Conservation (phyloP, 169 alveolate genomes). For the Ichthyophthirius multifiliis region DNA sequence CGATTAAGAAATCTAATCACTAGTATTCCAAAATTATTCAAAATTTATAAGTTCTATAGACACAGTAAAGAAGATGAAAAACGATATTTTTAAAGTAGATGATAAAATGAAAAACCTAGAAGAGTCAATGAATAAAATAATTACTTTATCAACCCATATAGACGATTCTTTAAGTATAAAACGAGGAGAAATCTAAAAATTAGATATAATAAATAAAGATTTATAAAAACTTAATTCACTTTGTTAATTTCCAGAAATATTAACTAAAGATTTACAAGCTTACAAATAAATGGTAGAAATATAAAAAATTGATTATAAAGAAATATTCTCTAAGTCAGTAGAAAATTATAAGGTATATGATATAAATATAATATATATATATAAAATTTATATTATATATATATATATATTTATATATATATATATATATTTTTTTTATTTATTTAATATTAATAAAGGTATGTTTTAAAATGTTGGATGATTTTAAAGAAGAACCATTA, state of each 20-base stretch:
- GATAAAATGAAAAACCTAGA: constrained; percentile 37
- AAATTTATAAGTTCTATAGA: constrained; percentile 88
- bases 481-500: constrained; percentile 26
- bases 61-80: constrained; percentile 70
- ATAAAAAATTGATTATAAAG: constrained; percentile 3
- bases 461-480: constrained; percentile 19
- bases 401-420: no score
- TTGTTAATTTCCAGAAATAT: constrained; percentile 49
- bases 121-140: constrained; percentile 34
- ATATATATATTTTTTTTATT: not conserved
- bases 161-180: constrained; percentile 49
- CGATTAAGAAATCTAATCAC: constrained; percentile 81
- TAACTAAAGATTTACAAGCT: constrained; percentile 21
- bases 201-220: constrained; percentile 59
- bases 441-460: not conserved
- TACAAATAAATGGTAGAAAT: not conserved
- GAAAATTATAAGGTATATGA: constrained; percentile 2
- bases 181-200: constrained; percentile 58
- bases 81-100: constrained; percentile 39
- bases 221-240: constrained; percentile 46
- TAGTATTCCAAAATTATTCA: constrained; percentile 88
- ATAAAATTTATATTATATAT: not conserved
- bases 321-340: constrained; percentile 17
- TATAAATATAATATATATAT: no score
- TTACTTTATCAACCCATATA: constrained; percentile 41